Evolutionary conservation across 306 rosid genomes (phyloP), one percentile per base, ranked within the genome.

Genomic region (Dalbergia oliveri): DNA sequence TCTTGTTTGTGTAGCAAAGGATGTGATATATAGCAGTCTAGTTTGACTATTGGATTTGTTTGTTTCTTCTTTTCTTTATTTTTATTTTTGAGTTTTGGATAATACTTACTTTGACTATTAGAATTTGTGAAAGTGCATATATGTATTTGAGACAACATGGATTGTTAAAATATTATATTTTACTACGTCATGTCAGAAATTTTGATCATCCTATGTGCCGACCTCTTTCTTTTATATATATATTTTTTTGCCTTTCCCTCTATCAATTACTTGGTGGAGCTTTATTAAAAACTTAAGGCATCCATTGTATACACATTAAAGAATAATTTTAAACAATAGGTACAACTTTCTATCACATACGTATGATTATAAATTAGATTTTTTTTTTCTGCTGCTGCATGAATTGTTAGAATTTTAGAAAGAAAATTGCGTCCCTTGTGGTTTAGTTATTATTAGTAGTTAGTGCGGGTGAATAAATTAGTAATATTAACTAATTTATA

Each of bases 81-180:
- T 31, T 31, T 5, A 5, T 43, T 63, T 62, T 75, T 14, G 0
- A 4, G 1, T 3, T 81, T 37, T 26, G 56, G 44, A 73, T 81
- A 73, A 72, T 54, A 15, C 13, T 21, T 47, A 66, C 13, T 56
- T 73, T 73, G 84, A 81, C 75, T 43, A 65, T 73, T 80, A 65
- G 69, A 73, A 64, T 63, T 15, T 21, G 18, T 72, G 66, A 63
- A 80, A 63, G 84, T 76, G 33, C 35, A 60, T 45, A 43, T 43
- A 45, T n/a, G n/a, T 43, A 45, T 12, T 5, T 59, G 33, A 26
- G 16, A 75, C 19, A 21, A 49, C 9, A 12, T 72, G 8, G 16
- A 54, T 23, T 11, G 58, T 73, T 80, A 54, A 64, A 59, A 73
- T 72, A 43, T 26, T 80, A 65, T 73, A 65, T 65, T 56, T 73